Percentiles rank a stretch among this genome's conserved stretches.
phyloP scores from a whole-genome alignment of 106 monocot species.

The Phalaenopsis aphrodite region DNA sequence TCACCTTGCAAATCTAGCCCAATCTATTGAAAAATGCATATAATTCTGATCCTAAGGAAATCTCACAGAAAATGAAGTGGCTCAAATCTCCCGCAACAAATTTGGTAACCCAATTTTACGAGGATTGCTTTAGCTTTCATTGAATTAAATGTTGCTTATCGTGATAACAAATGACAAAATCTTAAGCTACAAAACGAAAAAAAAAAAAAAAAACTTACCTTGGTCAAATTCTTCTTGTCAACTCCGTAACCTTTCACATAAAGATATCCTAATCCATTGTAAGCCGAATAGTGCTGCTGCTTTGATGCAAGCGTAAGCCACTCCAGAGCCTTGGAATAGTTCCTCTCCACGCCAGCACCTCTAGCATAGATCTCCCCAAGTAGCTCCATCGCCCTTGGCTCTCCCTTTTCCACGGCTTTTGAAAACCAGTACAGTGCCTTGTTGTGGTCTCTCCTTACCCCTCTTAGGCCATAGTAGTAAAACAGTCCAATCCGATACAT shows the following conservation, averaged over 20 bases:
- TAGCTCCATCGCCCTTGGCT: constrained; percentile 68
- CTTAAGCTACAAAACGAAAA: background rate
- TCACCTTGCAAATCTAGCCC: too few species aligned
- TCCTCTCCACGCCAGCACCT: constrained; percentile 83
- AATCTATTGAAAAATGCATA: background rate
- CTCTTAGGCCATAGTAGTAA: constrained; percentile 86
- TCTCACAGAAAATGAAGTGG: background rate
- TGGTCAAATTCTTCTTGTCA: constrained; percentile 74
- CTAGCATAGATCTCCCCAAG: constrained; percentile 95
- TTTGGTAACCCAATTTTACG: background rate
- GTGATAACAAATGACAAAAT: background rate
- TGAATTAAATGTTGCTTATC: background rate
- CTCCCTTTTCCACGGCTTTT: constrained; percentile 79
- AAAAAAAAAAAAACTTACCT: constrained; percentile 24
- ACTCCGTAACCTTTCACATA: constrained; percentile 97
- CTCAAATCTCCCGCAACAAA: background rate
- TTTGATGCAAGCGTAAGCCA: constrained; percentile 71
- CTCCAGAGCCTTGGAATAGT: constrained; percentile 74
- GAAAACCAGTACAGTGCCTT: constrained; percentile 76
- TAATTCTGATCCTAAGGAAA: background rate
- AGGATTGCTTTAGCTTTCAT: background rate
- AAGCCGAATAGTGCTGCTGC: constrained; percentile 67
- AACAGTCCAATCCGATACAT: constrained; percentile 75
- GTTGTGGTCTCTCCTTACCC: constrained; percentile 54
- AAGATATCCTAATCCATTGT: constrained; percentile 90